Evolutionary conservation across 2,329 filamentous ascomycete genomes (phyloP), one percentile per base, ranked within the genome.

Genomic region (Trichoderma brevicompactum): DNA sequence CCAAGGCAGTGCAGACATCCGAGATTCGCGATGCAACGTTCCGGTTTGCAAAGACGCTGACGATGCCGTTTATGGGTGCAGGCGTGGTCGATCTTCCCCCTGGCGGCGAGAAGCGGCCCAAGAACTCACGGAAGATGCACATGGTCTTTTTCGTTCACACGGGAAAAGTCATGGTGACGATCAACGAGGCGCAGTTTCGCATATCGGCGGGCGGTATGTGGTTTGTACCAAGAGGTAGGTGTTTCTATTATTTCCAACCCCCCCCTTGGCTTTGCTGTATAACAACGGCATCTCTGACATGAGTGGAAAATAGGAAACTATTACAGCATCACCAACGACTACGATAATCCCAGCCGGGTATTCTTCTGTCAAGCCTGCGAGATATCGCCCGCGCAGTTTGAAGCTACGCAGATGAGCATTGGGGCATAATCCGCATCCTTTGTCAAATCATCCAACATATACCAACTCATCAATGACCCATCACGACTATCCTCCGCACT

Each of bases 101-200:
- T 0, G 89, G 90, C 2, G 88, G 91, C 38, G 87, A 91, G 74
- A 99, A 99, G 82, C 87, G 89, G 70, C 87, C 89, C 55, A 98
- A 98, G 83, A 98, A 97, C 78, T 91, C 91, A 41, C 86, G 94
- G 68, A 94, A 91, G 80, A 98, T 97, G 92, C 93, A 97, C 74
- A 95, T 99, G 90, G 89, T 91, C 1, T 98, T 98, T 77, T 97
- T 96, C 72, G 90, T 99, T 36, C 89, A 92, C 71, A 85, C 86
- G 50, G 95, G 95, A 23, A 88, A 90, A 69, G 92, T 97, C 19
- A 83, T 88, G 69, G 94, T 97, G 19, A 90, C 87, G 34, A 86
- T 96, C 54, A 87, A 90, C 69, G 86, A 91, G 69, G 90, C 85
- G 28, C 81, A 84, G 68, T 98, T 99, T 75, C 88, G 90, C 65